Conservation (phyloP, 768 basidiomycete genomes). For the Mycena rosella region DNA sequence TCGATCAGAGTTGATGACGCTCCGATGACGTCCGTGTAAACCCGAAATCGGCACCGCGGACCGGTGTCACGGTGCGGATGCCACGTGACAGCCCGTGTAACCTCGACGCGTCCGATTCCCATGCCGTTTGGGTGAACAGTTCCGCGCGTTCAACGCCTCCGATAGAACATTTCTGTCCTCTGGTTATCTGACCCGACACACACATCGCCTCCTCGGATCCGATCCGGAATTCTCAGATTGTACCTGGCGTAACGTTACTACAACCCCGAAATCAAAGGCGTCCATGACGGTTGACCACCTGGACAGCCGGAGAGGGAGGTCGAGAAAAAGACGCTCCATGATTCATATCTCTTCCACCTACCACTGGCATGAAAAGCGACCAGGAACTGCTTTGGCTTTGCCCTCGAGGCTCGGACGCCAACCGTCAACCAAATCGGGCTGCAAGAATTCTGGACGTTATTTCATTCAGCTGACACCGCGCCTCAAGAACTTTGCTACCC, state of each 20-base stretch:
- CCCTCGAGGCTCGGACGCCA: too few relatives aligned
- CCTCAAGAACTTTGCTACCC: background rate
- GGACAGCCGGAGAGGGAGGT: background rate
- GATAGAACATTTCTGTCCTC: background rate
- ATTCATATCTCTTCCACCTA: constrained; percentile 3
- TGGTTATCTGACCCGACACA: background rate
- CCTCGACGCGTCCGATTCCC: too few relatives aligned
- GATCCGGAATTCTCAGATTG: background rate
- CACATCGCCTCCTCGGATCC: background rate
- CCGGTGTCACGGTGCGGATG: too few relatives aligned
- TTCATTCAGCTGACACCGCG: background rate
- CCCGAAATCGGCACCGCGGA: too few relatives aligned
- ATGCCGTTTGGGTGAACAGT: too few relatives aligned
- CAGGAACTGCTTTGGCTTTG: background rate
- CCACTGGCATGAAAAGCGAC: background rate
- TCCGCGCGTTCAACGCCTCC: background rate
- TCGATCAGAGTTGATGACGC: too few relatives aligned
- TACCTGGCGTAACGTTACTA: background rate
- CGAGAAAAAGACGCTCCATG: background rate
- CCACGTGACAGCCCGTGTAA: too few relatives aligned
- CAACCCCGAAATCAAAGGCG: background rate
- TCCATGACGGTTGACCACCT: background rate
- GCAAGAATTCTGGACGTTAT: background rate
- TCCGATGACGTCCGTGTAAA: too few relatives aligned
- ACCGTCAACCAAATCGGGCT: background rate